phyloP scores from a whole-genome alignment of 1,139 yeast species.

The Hansenula sp. region DNA sequence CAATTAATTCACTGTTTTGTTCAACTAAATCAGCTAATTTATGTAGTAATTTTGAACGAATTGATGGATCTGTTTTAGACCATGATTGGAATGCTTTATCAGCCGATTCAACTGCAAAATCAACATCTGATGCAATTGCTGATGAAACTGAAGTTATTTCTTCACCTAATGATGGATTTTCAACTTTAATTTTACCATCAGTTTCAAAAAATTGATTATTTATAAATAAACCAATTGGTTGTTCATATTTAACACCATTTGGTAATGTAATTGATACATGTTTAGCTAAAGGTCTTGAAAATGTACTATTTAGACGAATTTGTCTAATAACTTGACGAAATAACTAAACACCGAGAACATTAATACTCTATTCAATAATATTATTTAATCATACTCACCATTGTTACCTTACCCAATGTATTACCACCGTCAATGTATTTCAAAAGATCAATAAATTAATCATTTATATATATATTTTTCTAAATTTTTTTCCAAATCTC shows the following conservation, averaged over 20 bases:
- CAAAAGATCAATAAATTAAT: too few species aligned
- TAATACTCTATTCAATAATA: too few species aligned
- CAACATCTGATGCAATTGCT: conserved; percentile 35
- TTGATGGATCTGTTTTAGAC: conserved; percentile 37
- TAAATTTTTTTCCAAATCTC: too few species aligned
- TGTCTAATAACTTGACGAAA: too few species aligned
- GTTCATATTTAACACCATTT: conserved; percentile 50
- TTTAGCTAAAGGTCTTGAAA: conserved; percentile 24
- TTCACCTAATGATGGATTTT: conserved; percentile 62
- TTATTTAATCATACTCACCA: too few species aligned
- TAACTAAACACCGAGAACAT: too few species aligned
- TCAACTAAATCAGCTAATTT: conserved; percentile 53
- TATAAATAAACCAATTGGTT: conserved; percentile 81
- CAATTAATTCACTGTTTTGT: conserved; percentile 40
- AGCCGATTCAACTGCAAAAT: conserved; percentile 28
- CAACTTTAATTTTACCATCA: conserved; percentile 51
- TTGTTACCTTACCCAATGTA: too few species aligned
- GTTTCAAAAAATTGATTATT: conserved; percentile 70
- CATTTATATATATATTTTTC: too few species aligned
- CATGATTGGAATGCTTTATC: conserved; percentile 50
- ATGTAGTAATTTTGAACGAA: conserved; percentile 38
- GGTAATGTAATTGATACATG: conserved; percentile 46
- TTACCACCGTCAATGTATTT: too few species aligned
- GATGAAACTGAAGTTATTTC: conserved; percentile 52
- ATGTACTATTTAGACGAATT: conserved; percentile 4